A percentile compares a stretch with the other conserved stretches of the same genome.
These are phyloP conservation scores for Didymella sp. DNA, from an alignment of 2,329 filamentous ascomycete genomes.

Conservation along the genomic window DNA sequence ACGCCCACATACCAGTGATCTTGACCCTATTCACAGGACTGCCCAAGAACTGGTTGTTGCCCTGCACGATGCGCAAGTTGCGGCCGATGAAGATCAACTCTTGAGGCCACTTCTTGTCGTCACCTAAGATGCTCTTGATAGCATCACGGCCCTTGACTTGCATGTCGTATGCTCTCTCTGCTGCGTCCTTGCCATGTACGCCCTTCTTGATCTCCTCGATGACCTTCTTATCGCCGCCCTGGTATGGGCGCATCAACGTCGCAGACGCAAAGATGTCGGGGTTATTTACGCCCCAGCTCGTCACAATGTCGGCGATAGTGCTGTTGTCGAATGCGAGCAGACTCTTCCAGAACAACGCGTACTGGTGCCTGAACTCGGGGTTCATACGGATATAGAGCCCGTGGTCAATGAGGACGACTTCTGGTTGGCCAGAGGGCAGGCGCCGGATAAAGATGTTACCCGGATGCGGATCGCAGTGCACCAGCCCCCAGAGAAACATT, in stretches of 20 bases:
- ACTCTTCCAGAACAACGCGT: conserved; percentile 90
- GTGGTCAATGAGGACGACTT: conserved; percentile 96
- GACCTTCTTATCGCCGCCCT: conserved; percentile 77
- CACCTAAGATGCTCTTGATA: conserved; percentile 80
- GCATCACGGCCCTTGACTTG: conserved; percentile 74
- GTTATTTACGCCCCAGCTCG: conserved; percentile 85
- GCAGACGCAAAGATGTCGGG: conserved; percentile 91
- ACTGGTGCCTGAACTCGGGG: conserved; percentile 82
- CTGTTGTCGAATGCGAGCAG: conserved; percentile 92
- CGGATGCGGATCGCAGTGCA: conserved; percentile 96
- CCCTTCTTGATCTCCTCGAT: conserved; percentile 64
- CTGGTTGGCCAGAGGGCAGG: conserved; percentile 78
- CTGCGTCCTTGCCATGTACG: conserved; percentile 61
- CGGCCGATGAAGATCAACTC: conserved; percentile 92
- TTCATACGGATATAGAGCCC: conserved; percentile 94
- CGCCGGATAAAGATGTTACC: conserved; percentile 97
- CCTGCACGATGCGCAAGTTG: conserved; percentile 91
- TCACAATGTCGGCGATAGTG: conserved; percentile 74
- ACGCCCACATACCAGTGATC: conserved; percentile 91
- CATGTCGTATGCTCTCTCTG: conserved; percentile 75
- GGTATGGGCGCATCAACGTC: conserved; percentile 88
- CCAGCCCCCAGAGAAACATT: conserved; percentile 95
- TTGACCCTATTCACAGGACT: conserved; percentile 91
- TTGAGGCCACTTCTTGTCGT: conserved; percentile 87
- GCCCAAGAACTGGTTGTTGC: conserved; percentile 89